These are phyloP conservation scores for Pyrenophora seminiperda DNA, from an alignment of 2,329 filamentous ascomycete genomes.

Conservation along the genomic window DNA sequence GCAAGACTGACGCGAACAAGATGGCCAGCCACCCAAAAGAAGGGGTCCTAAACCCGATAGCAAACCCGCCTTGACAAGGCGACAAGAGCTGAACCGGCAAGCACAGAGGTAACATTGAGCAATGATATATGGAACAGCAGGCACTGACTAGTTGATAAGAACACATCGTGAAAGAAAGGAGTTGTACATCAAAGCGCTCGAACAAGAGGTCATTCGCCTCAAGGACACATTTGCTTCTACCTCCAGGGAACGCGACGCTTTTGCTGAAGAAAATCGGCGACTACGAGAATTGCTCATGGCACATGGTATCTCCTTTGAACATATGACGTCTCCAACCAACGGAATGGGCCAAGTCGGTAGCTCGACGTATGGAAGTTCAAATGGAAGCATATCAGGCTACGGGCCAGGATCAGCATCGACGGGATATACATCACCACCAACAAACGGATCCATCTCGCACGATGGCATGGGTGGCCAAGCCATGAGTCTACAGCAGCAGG, in stretches of 20 bases:
- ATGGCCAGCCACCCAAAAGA: slow-evolving; percentile 84
- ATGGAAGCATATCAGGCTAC: slow-evolving; percentile 68
- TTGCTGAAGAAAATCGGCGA: slow-evolving; percentile 78
- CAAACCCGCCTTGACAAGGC: slow-evolving; percentile 87
- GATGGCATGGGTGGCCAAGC: slow-evolving; percentile 30
- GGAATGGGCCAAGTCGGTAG: slow-evolving; percentile 43
- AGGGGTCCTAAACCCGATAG: slow-evolving; percentile 95
- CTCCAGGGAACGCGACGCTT: slow-evolving; percentile 74
- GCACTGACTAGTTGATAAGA: slow-evolving; percentile 55
- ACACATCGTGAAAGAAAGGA: slow-evolving; percentile 97
- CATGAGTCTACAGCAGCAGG: slow-evolving; percentile 24
- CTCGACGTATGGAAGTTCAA: slow-evolving; percentile 52
- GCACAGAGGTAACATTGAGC: slow-evolving; percentile 76
- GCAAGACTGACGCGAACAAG: slow-evolving; percentile 49
- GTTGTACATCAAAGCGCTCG: slow-evolving; percentile 90
- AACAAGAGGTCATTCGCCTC: slow-evolving; percentile 86
- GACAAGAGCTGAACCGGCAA: slow-evolving; percentile 93
- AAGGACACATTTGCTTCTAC: slow-evolving; percentile 82
- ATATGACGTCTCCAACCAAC: slow-evolving; percentile 42
- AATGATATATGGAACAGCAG: not conserved
- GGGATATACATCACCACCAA: slow-evolving; percentile 53
- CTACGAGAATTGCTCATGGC: slow-evolving; percentile 67
- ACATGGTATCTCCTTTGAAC: slow-evolving; percentile 64
- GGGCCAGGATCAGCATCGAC: slow-evolving; percentile 53
- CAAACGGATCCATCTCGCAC: slow-evolving; percentile 39